A percentile compares a stretch with the other conserved stretches of the same genome.
Evolutionary conservation across 441 rosid species (phyloP).

Genomic region (Brassica balearica): DNA sequence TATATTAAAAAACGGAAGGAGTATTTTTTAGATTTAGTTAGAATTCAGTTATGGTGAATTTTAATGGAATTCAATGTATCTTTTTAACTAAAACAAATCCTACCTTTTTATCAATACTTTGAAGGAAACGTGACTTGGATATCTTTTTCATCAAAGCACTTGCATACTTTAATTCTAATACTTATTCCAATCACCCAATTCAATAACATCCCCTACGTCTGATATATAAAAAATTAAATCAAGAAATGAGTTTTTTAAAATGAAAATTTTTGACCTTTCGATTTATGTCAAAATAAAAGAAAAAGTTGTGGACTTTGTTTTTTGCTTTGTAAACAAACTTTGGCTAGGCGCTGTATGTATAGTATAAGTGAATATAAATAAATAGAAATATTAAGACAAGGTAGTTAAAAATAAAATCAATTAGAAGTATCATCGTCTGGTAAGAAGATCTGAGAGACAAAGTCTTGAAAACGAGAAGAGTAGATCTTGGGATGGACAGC

Average conservation of each 20-base stretch:
- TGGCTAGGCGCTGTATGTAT: conserved; percentile 18
- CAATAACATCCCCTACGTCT: background rate
- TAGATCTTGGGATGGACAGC: conserved; percentile 61
- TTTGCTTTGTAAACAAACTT: conserved; percentile 17
- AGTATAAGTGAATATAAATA: background rate
- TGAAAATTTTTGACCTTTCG: background rate
- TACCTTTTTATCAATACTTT: too few species aligned
- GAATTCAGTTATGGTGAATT: too few species aligned
- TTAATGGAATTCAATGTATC: too few species aligned
- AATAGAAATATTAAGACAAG: background rate
- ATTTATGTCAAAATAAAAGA: background rate
- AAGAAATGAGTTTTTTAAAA: too few species aligned
- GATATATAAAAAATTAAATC: background rate
- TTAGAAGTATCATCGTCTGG: conserved; percentile 41
- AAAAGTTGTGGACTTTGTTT: background rate
- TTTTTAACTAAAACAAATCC: too few species aligned
- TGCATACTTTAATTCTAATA: too few species aligned
- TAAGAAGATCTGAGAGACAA: conserved; percentile 46
- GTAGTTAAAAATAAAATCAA: background rate
- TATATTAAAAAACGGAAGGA: too few species aligned
- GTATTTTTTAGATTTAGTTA: too few species aligned
- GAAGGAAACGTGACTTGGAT: too few species aligned
- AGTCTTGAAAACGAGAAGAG: conserved; percentile 61
- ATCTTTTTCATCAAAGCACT: too few species aligned
- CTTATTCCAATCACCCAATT: too few species aligned